These are phyloP conservation scores for Ustilago cynodontis DNA, from an alignment of 1,284 basidiomycete genomes.

Conservation along the genomic window DNA sequence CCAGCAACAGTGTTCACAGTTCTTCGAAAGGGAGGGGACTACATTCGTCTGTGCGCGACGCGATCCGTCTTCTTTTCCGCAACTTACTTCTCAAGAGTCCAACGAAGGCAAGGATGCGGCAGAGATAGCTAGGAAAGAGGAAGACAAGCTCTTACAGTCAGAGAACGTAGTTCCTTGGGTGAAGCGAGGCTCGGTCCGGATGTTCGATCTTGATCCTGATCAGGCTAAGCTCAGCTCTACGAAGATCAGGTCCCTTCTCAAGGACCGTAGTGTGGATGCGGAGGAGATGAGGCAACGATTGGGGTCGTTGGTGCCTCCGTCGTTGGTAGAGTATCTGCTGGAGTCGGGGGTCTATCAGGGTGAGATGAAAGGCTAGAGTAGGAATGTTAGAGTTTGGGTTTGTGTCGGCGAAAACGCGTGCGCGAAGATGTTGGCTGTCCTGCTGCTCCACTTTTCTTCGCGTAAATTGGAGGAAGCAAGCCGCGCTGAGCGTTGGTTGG, in stretches of 20 bases:
- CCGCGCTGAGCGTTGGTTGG: neutral
- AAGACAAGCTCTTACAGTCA: constrained; percentile 33
- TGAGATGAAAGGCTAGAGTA: neutral
- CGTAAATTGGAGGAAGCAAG: constrained; percentile 18
- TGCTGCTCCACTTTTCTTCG: constrained; percentile 9
- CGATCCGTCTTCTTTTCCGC: constrained; percentile 38
- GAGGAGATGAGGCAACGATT: constrained; percentile 21
- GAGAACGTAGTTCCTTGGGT: constrained; percentile 47
- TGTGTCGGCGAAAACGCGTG: neutral
- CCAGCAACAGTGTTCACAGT: constrained; percentile 74
- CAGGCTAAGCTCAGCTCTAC: constrained; percentile 55
- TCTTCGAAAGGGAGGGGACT: constrained; percentile 76
- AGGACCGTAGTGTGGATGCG: constrained; percentile 3
- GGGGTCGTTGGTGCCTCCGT: constrained; percentile 39
- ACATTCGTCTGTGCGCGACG: constrained; percentile 73
- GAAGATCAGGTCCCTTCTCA: constrained; percentile 34
- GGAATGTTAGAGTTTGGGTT: constrained; percentile 14
- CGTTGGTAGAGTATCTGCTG: constrained; percentile 52
- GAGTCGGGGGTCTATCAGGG: constrained; percentile 36
- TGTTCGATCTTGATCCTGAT: constrained; percentile 47
- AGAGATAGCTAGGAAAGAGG: constrained; percentile 23
- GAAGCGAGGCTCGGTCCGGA: constrained; percentile 28
- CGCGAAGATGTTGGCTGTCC: constrained; percentile 1
- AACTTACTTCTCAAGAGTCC: neutral
- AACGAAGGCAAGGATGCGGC: neutral